Base-by-base conservation (phyloP, 1,284 basidiomycete species). In the Cryptococcus maquisensis region DNA sequence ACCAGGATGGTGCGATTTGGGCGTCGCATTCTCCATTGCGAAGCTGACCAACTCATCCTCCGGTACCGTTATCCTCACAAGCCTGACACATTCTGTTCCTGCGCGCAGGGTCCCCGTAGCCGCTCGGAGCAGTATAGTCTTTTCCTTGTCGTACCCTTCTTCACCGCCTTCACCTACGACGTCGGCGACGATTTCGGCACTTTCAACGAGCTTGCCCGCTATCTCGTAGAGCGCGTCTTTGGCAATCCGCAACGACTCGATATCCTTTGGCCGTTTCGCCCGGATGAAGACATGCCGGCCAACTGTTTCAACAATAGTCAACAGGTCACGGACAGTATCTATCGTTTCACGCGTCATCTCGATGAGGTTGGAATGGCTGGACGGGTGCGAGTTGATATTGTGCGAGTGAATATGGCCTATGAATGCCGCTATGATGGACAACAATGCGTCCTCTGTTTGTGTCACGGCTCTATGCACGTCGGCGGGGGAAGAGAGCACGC, bases 381-480 rank as follows among this genome's bases (percentile, higher is more conserved):
- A 90, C 0, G 93, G 89, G 73, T 96, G 91, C 18, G 88, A 88
- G 23, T 84, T 80, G 50, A 88, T 85, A 18, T 89, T 87, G 78
- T 98, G 90, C 15, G 89, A 90, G 69, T 98, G 94, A 1, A 92
- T 88, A 68, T 97, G 93, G 1, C 94, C 94, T 66, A 98, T 95
- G 73, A 98, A 94, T 3, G 93, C 93, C 12, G 95, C 94, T 65
- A 97, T 91, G 16, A 90, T 89, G 4, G 91, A 95, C 7, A 97
- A 80, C 61, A 96, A 87, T 56, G 88, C 84, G 67, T 95, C 91
- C 71, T 95, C 90, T 10, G 89, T 88, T 50, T 80, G 74, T 20
- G 86, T 64, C 37, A 78, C 84, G 26, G 70, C 63, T 35, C 67
- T 69, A 51, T 72, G 66, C 5, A 77, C 66, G 37, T 53, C 57